Evolutionary conservation across 1,284 basidiomycete genomes (phyloP).

Genomic region (Papiliotrema flavescens): DNA sequence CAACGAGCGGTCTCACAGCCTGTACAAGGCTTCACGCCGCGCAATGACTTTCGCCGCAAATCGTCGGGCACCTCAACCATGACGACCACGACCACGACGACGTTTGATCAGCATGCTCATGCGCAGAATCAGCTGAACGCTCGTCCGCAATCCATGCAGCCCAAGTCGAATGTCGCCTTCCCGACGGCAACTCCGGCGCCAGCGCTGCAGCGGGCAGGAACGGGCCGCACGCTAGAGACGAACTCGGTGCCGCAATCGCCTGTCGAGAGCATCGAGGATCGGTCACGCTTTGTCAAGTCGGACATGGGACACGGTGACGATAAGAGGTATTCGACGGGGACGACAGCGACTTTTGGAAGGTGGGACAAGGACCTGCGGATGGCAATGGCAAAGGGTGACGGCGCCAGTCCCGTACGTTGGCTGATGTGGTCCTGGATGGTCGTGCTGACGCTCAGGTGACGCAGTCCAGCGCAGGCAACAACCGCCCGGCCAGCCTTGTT

Average conservation of each 20-base stretch:
- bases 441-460: not conserved
- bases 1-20: not conserved
- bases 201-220: not conserved
- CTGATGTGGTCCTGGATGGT: not conserved
- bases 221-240: not conserved
- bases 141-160: conserved; percentile 9
- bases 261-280: not conserved
- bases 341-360: conserved; percentile 32
- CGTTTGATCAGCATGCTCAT: conserved; percentile 18
- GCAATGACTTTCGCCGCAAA: conserved; percentile 19
- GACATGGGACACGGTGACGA: conserved; percentile 23
- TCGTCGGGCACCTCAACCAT: conserved; percentile 30
- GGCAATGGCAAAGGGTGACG: conserved; percentile 5
- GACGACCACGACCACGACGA: conserved; percentile 28
- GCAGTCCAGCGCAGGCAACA: not conserved
- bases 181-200: not conserved
- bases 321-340: conserved; percentile 24
- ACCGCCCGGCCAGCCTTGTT: not conserved
- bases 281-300: conserved; percentile 12
- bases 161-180: not conserved
- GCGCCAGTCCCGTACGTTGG: not conserved
- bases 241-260: not conserved
- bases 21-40: conserved; percentile 25
- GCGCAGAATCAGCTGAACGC: not conserved
- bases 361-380: conserved; percentile 20